Evolutionary conservation across 495 filamentous ascomycete genomes (phyloP), one percentile per base, ranked within the genome.

Genomic region (Daldinia bambusicola): DNA sequence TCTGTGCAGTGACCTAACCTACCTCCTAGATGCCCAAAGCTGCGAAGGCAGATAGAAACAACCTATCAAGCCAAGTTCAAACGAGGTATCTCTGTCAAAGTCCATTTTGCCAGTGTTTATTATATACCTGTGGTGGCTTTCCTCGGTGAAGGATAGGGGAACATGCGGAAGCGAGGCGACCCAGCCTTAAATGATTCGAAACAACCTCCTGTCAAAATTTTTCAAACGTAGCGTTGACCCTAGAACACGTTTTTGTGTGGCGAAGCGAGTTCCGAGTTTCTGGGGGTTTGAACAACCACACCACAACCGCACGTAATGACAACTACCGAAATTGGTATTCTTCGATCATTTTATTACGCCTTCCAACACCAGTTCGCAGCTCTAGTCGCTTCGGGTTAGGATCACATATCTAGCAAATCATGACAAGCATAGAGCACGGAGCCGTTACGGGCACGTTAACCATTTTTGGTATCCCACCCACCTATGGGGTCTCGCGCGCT

Each of bases 271-370:
- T 48, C 16, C 37, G 45, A 16, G 48, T 51, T 22, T 55, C 41
- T 22, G 26, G 6, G 53, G 31, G 6, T n/a, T 48, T 34, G 14
- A 45, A 32, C 14, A 32, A 53, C 48, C 48, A 18, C 10, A 41
- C 7, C 7, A 3, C 3, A 26, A 26, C 3, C 38, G 40, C 9
- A 61, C 2, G 48, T 57, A 63, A 65, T 53, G 20, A 55, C 69
- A 72, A 72, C 60, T 68, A 68, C 64, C 64, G 61, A 40, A 61
- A 36, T 53, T 60, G 61, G 55, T 48, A 14, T 20, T 10, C 16
- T n/a, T 55, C 45, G 18, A 9, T 36, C 40, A 12, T 50, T 56
- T 52, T 36, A 68, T 68, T 58, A 51, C 63, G 32, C 60, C 55
- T 64, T 43, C 63, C 16, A 34, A 14, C 55, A 41, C 61, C 61